These are phyloP conservation scores for Camellia oleifera DNA, from an alignment of 179 eudicot genomes.

Conservation along the genomic window DNA sequence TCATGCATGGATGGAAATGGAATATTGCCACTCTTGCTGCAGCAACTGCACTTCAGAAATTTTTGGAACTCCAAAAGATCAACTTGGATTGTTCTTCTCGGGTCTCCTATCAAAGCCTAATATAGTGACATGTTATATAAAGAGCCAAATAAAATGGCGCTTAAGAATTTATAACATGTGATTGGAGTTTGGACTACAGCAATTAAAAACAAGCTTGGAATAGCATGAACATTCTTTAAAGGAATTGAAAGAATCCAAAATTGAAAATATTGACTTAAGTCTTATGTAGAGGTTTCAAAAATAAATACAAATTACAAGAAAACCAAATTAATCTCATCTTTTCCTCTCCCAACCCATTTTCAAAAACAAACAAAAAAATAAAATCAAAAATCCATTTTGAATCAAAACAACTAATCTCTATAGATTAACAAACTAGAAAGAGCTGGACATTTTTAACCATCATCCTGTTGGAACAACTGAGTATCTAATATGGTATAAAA, in stretches of 20 bases:
- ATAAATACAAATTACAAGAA: neutral
- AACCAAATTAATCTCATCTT: neutral
- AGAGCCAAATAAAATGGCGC: neutral
- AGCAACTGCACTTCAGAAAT: constrained; percentile 68
- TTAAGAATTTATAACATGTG: neutral
- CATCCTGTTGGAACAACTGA: no score
- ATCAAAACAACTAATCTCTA: neutral
- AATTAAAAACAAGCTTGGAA: neutral
- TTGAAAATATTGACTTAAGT: neutral
- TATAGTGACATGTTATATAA: neutral
- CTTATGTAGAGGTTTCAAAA: no score
- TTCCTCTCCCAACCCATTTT: neutral
- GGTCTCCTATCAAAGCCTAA: constrained; percentile 84
- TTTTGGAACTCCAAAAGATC: constrained; percentile 75
- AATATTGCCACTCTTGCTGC: constrained; percentile 48
- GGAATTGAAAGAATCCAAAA: neutral
- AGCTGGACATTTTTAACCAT: neutral
- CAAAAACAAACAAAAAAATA: no score
- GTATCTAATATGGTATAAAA: no score
- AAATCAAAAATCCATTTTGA: neutral
- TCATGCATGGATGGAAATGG: constrained; percentile 70
- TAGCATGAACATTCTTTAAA: neutral
- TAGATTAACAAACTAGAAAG: neutral
- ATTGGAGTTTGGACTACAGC: neutral
- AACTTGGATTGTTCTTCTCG: constrained; percentile 78